Conservation (phyloP, 345 rosid genomes). For the Streptanthus diversifolius region DNA sequence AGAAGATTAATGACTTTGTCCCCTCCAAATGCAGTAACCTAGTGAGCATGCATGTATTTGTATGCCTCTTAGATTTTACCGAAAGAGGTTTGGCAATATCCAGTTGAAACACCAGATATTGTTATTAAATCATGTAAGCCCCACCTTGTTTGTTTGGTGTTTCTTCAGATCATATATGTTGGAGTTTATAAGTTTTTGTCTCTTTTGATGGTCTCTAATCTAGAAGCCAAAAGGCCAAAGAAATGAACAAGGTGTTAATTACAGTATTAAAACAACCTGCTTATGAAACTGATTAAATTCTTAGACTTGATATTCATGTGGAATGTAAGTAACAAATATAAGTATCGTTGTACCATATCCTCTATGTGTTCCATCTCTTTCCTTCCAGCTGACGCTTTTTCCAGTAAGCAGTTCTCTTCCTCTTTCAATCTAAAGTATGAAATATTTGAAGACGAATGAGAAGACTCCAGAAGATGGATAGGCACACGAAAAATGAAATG, state of each 20-base stretch:
- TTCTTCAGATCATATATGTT: conserved; percentile 48
- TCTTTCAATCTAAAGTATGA: conserved; percentile 57
- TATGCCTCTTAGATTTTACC: conserved; percentile 2
- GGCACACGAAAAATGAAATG: neutral
- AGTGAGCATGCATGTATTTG: conserved; percentile 20
- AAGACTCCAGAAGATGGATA: conserved; percentile 2
- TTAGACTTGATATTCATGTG: neutral
- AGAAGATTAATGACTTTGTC: conserved; percentile 71
- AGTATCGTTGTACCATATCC: conserved; percentile 50
- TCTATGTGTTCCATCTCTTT: conserved; percentile 47
- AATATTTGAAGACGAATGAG: conserved; percentile 3
- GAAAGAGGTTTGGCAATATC: conserved; percentile 3
- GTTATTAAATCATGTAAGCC: conserved; percentile 23
- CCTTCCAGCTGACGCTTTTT: conserved; percentile 39
- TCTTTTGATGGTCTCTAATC: conserved; percentile 54
- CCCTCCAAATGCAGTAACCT: conserved; percentile 99
- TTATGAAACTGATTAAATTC: conserved; percentile 1
- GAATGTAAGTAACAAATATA: conserved; percentile 7
- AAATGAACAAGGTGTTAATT: conserved; percentile 4
- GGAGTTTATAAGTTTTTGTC: conserved; percentile 33
- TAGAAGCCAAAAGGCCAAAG: conserved; percentile 32
- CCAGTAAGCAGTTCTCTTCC: conserved; percentile 53
- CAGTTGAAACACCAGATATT: neutral
- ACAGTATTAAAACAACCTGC: conserved; percentile 6
- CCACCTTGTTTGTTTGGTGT: conserved; percentile 75